Evolutionary conservation across 352 stramenopile species (phyloP).

Genomic region (Globisporangium abappressorium): DNA sequence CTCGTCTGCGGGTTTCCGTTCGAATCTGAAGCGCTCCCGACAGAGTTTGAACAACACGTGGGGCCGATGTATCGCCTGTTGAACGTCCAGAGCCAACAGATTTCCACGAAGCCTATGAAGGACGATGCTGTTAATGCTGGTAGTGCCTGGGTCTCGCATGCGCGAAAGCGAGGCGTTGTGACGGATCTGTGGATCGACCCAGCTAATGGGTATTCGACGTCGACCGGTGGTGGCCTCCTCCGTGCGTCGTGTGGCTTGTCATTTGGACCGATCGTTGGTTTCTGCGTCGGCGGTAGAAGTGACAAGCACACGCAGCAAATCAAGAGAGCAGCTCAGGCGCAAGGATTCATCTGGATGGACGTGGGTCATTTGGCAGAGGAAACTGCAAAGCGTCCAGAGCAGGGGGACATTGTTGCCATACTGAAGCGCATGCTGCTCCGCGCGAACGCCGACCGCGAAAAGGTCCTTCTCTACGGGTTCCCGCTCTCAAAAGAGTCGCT

Average conservation of each 20-base stretch:
- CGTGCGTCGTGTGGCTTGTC: background rate
- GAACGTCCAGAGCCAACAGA: slow-evolving; percentile 2
- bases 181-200: background rate
- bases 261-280: slow-evolving; percentile 26
- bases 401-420: background rate
- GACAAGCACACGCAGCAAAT: background rate
- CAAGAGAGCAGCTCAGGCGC: background rate
- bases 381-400: background rate
- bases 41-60: slow-evolving; percentile 31
- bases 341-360: slow-evolving; percentile 32
- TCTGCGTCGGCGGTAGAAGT: slow-evolving; percentile 20
- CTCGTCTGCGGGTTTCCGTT: slow-evolving; percentile 47
- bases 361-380: background rate
- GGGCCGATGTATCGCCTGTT: slow-evolving; percentile 18
- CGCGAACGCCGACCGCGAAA: slow-evolving; percentile 20
- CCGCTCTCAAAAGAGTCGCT: slow-evolving; percentile 20
- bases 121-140: background rate
- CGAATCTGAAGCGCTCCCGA: slow-evolving; percentile 18
- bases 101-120: background rate
- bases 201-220: background rate
- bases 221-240: background rate
- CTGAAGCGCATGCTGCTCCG: slow-evolving; percentile 26
- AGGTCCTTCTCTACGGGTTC: slow-evolving; percentile 34
- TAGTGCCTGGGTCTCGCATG: slow-evolving; percentile 2
- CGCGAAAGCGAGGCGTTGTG: background rate